Base-by-base conservation (phyloP, 805 yeast genomes). In the Myxozyma melibiosi region DNA sequence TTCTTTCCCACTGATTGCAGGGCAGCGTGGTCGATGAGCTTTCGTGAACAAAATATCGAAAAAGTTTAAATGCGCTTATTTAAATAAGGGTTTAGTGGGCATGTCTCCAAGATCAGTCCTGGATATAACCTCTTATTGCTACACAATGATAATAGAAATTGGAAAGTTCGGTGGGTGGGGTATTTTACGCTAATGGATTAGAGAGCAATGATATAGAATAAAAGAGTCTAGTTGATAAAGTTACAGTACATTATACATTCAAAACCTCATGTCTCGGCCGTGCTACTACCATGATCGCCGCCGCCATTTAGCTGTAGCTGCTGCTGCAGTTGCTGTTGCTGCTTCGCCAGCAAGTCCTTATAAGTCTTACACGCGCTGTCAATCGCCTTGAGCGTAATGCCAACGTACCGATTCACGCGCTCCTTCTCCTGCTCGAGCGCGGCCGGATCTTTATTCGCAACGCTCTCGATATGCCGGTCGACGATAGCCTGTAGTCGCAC, bases 401-500 rank as follows among this genome's bases (percentile, higher is more conserved):
- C 30, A 8, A 54, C 49, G 49, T 57, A 57, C 31, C 44, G 47
- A 20, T 28, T 24, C 11, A 57, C 44, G 16, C 62, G 31, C 30
- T 27, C 40, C 48, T 61, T 55, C 34, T 52, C 53, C 33, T 48
- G 55, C 22, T 57, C 63, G 35, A 41, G 42, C 20, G 46, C 56
- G 4, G 61, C 65, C n/a, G 58, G 51, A 1, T 70, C 63, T 4
- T 45, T 53, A 14, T 25, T 3, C n/a, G 44, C 33, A 13, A n/a
- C 16, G 11, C 13, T n/a, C 28, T 39, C 45, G 9, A 45, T 31
- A 48, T 58, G 60, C 8, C 61, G 41, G 2, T 59, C 63, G 1
- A 68, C 53, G 13, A 68, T 70, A 0, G 77, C 73, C 22, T 71
- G 72, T 6, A 81, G 72, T 43, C 85, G 65, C 25, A 72, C 76